Percentiles rank a stretch among this genome's conserved stretches.
Conservation (phyloP, 2,329 filamentous ascomycete species). For the Chaetomium strumarium region DNA sequence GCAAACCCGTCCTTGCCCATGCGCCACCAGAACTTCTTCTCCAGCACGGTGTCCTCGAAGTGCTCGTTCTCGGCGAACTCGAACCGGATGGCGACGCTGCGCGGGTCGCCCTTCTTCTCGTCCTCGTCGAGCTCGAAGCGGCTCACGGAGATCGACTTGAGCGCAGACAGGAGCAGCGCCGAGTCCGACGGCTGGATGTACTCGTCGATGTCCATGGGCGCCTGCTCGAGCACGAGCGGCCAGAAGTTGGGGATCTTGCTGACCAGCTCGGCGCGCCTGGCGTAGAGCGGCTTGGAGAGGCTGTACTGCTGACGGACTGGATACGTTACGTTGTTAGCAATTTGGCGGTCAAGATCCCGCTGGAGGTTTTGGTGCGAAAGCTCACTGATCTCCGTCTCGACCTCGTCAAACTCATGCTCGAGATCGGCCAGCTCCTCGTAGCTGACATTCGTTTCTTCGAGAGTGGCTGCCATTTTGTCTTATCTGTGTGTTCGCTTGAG, state of each 20-base stretch:
- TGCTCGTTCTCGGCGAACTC: slow-evolving; percentile 76
- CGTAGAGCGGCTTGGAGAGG: slow-evolving; percentile 65
- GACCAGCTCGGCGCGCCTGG: slow-evolving; percentile 66
- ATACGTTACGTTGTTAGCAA: slow-evolving; percentile 11
- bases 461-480: slow-evolving; percentile 22
- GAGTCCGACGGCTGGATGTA: slow-evolving; percentile 80
- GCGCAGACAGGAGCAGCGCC: slow-evolving; percentile 60
- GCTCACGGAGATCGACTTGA: slow-evolving; percentile 65
- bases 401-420: slow-evolving; percentile 78
- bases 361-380: slow-evolving; percentile 24
- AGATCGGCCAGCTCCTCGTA: slow-evolving; percentile 76
- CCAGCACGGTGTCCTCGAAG: slow-evolving; percentile 70
- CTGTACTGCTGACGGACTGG: slow-evolving; percentile 67
- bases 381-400: slow-evolving; percentile 77
- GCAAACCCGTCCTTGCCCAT: slow-evolving; percentile 61
- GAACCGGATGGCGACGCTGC: slow-evolving; percentile 71
- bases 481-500: neutral
- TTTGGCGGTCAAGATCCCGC: neutral
- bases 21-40: slow-evolving; percentile 91
- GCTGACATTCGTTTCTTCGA: slow-evolving; percentile 43
- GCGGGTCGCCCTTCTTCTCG: slow-evolving; percentile 62
- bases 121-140: slow-evolving; percentile 70
- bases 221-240: slow-evolving; percentile 86
- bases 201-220: slow-evolving; percentile 78
- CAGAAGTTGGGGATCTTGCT: slow-evolving; percentile 81